A percentile compares a stretch with the other conserved stretches of the same genome.
Conservation (phyloP, 306 rosid genomes). For the Dalbergia cochinchinensis region DNA sequence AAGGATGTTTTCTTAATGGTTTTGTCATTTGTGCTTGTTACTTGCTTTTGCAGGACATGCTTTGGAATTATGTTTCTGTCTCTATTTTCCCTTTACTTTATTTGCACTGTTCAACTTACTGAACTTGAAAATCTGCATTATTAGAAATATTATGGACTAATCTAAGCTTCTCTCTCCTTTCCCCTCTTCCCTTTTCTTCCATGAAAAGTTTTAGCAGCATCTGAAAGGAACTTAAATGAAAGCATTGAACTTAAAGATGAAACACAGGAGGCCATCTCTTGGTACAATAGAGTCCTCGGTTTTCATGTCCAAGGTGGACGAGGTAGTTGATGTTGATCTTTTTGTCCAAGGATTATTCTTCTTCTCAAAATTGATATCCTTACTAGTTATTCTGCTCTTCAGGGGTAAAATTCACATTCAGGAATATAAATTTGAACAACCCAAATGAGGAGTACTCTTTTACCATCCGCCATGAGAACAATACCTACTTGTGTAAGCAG, state of each 20-base stretch:
- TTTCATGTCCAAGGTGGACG: slow-evolving; percentile 83
- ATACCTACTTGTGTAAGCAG: slow-evolving; percentile 75
- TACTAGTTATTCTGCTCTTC: slow-evolving; percentile 39
- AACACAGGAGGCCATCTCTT: slow-evolving; percentile 68
- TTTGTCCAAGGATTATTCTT: slow-evolving; percentile 23
- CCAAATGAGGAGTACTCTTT: slow-evolving; percentile 71
- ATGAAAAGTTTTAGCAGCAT: slow-evolving; percentile 60
- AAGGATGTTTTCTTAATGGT: slow-evolving; percentile 1
- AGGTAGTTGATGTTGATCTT: slow-evolving; percentile 63
- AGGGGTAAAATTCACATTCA: slow-evolving; percentile 90
- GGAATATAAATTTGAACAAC: slow-evolving; percentile 60
- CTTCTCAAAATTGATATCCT: slow-evolving; percentile 34
- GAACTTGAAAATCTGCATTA: neutral
- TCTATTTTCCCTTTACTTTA: neutral
- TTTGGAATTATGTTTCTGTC: slow-evolving; percentile 15
- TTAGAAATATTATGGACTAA: neutral
- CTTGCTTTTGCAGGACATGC: slow-evolving; percentile 11
- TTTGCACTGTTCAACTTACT: slow-evolving; percentile 18
- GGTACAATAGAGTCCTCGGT: slow-evolving; percentile 88
- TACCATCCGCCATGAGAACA: slow-evolving; percentile 70
- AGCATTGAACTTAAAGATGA: slow-evolving; percentile 57
- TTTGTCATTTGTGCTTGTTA: slow-evolving; percentile 30
- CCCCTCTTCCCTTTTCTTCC: neutral
- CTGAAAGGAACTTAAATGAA: slow-evolving; percentile 56
- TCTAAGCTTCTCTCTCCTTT: slow-evolving; percentile 12